Base-by-base conservation (phyloP, 768 basidiomycete genomes). In the Collybia mongolica region DNA sequence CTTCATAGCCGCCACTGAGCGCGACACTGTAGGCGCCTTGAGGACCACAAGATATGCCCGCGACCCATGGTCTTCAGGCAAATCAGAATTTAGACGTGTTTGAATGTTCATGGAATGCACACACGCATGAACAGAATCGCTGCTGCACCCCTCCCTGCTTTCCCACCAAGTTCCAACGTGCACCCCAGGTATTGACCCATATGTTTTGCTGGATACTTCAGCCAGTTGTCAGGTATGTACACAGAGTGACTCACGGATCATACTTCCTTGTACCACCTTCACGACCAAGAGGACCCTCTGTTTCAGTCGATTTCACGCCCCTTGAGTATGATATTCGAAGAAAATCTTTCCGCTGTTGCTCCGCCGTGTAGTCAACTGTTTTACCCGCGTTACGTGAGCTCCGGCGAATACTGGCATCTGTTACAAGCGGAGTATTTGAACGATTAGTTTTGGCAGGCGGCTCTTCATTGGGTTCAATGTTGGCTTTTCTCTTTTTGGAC, bases 1-100 rank as follows among this genome's bases (percentile, higher is more conserved):
- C 91, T 26, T 89, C 86, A 50, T 93, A 93, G 1, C 90, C 93
- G 9, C 94, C 94, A 36, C 90, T 93, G 2, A 96, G 78, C 2
- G 88, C 93, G 12, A 97, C 80, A 38, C 90, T 93, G 56, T 87
- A 90, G 2, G 90, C 88, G 2, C 94, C 93, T 5, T 84, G 53
- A 0, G 69, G 69, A 2, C 85, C 66, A 24, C 78, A 79, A 7
- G 84, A 74, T 39, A 97, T 95, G 0, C 94, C 94, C 29, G 81
- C 88, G 5, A 96, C 93, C 73, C 80, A 83, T 0, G 93, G 92
- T 2, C 90, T 93, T 55, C 0, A 23, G 18, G 41, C 12, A 28
- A 47, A 44, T 15, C 54, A 52, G 37, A 41, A 44, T 48, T 18
- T 54, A 43, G 20, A n/a, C 24, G 19, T 23, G 48, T 23, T 43